phyloP scores from a whole-genome alignment of 108 stramenopile genomes.

The Fragilaria crotonensis region DNA sequence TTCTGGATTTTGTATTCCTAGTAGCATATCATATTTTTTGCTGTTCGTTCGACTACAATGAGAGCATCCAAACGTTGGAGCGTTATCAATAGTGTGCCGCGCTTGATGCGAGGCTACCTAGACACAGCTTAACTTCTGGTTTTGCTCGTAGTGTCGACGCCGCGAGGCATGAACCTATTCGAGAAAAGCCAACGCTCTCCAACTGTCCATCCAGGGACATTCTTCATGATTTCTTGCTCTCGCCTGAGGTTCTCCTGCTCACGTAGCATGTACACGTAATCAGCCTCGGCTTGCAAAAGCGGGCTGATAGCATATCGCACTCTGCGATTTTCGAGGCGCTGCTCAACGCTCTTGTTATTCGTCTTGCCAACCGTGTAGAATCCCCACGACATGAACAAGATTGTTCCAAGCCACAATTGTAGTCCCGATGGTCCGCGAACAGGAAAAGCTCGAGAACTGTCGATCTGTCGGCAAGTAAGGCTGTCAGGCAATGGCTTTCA shows the following conservation, averaged over 20 bases:
- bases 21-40: too few relatives aligned
- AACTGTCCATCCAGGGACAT: conserved; percentile 65
- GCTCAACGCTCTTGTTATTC: conserved; percentile 51
- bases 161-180: conserved; percentile 5
- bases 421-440: conserved; percentile 78
- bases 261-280: conserved; percentile 62
- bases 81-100: too few relatives aligned
- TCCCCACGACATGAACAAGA: conserved; percentile 55
- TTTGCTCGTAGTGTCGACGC: neutral
- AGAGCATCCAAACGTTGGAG: too few relatives aligned
- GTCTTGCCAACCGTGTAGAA: conserved; percentile 64
- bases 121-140: conserved; percentile 1
- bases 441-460: conserved; percentile 36
- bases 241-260: conserved; percentile 48
- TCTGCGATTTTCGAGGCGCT: conserved; percentile 68
- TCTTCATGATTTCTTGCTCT: conserved; percentile 76
- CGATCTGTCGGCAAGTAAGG: conserved; percentile 14
- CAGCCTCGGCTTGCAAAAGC: conserved; percentile 77
- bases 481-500: neutral
- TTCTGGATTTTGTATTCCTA: too few relatives aligned
- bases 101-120: too few relatives aligned
- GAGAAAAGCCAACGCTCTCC: conserved; percentile 34
- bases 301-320: conserved; percentile 65
- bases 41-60: too few relatives aligned
- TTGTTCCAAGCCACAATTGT: conserved; percentile 67